phyloP scores from a whole-genome alignment of 441 rosid species.

The Omphalea diandra region DNA sequence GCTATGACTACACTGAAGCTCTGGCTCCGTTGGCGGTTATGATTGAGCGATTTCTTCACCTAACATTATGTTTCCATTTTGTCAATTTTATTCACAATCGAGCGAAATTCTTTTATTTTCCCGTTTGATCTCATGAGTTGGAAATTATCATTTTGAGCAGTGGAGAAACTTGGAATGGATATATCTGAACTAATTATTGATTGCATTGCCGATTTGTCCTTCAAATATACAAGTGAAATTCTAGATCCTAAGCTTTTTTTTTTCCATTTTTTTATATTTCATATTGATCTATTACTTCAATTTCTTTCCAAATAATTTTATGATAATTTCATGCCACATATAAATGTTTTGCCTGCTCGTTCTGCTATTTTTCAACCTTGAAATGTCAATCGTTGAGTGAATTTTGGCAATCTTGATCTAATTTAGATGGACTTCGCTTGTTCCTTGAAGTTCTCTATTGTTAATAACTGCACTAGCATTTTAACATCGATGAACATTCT shows the following conservation, averaged over 20 bases:
- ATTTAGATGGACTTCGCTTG: neutral
- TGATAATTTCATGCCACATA: no score
- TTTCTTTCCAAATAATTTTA: no score
- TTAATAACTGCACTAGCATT: neutral
- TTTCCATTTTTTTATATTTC: neutral
- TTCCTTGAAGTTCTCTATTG: neutral
- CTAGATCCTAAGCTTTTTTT: neutral
- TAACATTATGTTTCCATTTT: no score
- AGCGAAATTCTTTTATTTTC: neutral
- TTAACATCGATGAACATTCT: neutral
- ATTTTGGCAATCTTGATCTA: neutral
- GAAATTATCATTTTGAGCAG: slow-evolving; percentile 36
- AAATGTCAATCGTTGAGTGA: neutral
- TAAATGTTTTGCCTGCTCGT: neutral
- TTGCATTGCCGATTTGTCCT: slow-evolving; percentile 64
- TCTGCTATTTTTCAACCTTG: neutral
- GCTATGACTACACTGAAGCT: no score
- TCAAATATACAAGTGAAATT: slow-evolving; percentile 64
- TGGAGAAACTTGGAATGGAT: slow-evolving; percentile 57
- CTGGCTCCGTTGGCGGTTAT: no score
- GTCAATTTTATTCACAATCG: neutral
- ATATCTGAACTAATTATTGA: slow-evolving; percentile 55
- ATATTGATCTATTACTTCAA: neutral
- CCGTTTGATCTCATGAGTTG: neutral
- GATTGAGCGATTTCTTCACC: slow-evolving; percentile 10